These are phyloP conservation scores for Fusarium sterilihyphosum DNA, from an alignment of 2,329 filamentous ascomycete genomes.

Conservation along the genomic window DNA sequence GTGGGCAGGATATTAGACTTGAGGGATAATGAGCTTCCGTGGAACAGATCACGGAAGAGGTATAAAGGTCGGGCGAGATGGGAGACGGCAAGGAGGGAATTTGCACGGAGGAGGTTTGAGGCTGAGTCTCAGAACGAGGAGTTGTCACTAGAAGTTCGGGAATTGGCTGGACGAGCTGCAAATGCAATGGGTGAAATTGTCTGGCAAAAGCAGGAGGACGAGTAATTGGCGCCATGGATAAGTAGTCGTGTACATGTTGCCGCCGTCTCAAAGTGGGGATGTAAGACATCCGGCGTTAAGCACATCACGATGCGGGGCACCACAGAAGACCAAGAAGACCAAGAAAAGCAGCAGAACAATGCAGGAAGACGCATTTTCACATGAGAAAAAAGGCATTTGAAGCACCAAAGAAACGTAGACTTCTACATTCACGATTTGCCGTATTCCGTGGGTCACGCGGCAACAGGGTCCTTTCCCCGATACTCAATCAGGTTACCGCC, in stretches of 20 bases:
- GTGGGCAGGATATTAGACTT: not conserved
- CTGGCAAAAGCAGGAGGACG: fast-evolving
- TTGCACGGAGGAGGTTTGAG: not conserved
- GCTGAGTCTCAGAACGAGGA: not conserved
- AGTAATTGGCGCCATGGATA: fast-evolving
- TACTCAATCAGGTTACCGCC: not conserved
- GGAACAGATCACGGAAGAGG: not conserved
- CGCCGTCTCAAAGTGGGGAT: not conserved
- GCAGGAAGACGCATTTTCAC: not conserved
- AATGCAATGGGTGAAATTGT: not conserved
- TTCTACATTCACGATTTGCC: not conserved
- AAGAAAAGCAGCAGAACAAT: not conserved
- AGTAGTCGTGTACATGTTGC: not conserved
- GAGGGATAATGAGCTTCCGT: not conserved
- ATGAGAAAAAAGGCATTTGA: not conserved
- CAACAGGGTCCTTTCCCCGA: not conserved
- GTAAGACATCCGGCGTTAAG: not conserved
- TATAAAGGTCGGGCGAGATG: constrained; percentile 1
- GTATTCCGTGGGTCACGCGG: not conserved
- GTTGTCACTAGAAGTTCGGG: fast-evolving
- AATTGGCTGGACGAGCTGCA: not conserved
- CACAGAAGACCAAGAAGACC: too few relatives aligned
- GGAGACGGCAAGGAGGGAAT: constrained; percentile 14
- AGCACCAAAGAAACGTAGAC: fast-evolving
- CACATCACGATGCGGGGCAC: not conserved